Conservation (phyloP, 441 rosid species). For the Jatropha multifida region DNA sequence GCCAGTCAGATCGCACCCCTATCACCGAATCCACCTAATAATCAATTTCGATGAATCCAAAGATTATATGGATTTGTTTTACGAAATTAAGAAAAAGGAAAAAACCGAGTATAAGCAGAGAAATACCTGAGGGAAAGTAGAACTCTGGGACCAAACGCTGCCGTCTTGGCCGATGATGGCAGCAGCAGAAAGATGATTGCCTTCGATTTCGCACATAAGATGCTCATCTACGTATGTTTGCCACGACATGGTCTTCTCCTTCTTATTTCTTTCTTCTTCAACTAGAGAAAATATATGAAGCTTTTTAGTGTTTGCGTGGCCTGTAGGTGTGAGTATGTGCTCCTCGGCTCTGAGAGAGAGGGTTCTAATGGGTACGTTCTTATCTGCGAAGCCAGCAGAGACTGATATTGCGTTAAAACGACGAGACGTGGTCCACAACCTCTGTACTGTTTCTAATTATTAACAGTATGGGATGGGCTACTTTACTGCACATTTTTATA, state of each 20-base stretch:
- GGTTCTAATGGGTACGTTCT: not conserved
- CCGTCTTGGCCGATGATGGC: conserved; percentile 34
- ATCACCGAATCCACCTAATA: not conserved
- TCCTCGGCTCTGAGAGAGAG: not conserved
- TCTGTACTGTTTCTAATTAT: not conserved
- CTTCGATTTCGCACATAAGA: conserved; percentile 30
- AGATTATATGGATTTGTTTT: not conserved
- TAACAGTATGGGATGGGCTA: not conserved
- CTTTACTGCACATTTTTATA: too few relatives aligned
- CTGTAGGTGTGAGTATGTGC: not conserved
- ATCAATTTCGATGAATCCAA: not conserved
- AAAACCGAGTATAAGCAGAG: not conserved
- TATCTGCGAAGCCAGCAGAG: conserved; percentile 1
- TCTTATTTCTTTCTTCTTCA: not conserved
- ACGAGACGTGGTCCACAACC: conserved; percentile 21
- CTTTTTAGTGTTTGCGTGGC: not conserved
- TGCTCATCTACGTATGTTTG: conserved; percentile 30
- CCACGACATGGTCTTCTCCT: conserved; percentile 28
- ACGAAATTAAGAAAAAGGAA: not conserved
- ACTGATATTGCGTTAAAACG: conserved; percentile 18
- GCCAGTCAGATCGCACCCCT: not conserved
- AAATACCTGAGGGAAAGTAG: conserved; percentile 36
- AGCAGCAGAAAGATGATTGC: conserved; percentile 24
- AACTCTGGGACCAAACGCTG: conserved; percentile 34
- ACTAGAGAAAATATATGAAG: not conserved